Conservation (phyloP, 2,329 filamentous ascomycete species). For the Fusarium foetens region DNA sequence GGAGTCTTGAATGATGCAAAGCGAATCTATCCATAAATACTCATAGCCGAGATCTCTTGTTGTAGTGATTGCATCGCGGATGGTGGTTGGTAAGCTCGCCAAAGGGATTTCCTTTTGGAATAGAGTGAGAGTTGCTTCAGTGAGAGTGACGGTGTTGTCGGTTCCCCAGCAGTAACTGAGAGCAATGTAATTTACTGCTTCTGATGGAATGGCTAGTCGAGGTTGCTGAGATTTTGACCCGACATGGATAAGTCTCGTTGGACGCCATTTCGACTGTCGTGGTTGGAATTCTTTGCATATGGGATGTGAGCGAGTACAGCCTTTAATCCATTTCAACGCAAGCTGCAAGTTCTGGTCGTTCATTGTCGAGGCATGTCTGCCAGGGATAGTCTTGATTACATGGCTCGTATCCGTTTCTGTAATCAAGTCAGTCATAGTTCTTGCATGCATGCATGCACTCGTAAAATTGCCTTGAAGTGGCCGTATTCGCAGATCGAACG, state of each 20-base stretch:
- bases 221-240: not conserved
- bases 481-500: not conserved
- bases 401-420: not conserved
- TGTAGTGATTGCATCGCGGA: not conserved
- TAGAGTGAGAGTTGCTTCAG: rapidly evolving
- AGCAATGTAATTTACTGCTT: not conserved
- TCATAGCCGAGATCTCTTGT: not conserved
- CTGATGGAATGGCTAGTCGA: not conserved
- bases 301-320: not conserved
- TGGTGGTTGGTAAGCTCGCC: not conserved
- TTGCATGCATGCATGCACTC: rapidly evolving
- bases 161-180: conserved; percentile 8
- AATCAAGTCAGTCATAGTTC: rapidly evolving
- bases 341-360: not conserved
- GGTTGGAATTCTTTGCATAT: not conserved
- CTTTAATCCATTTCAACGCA: not conserved
- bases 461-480: not conserved
- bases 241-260: not conserved
- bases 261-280: not conserved
- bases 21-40: not conserved
- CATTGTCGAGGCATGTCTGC: not conserved
- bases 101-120: not conserved
- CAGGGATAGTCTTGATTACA: rapidly evolving
- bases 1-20: not conserved
- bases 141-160: not conserved